Evolutionary conservation across 768 basidiomycete species (phyloP).

Genomic region (Nidularia pulvinata): DNA sequence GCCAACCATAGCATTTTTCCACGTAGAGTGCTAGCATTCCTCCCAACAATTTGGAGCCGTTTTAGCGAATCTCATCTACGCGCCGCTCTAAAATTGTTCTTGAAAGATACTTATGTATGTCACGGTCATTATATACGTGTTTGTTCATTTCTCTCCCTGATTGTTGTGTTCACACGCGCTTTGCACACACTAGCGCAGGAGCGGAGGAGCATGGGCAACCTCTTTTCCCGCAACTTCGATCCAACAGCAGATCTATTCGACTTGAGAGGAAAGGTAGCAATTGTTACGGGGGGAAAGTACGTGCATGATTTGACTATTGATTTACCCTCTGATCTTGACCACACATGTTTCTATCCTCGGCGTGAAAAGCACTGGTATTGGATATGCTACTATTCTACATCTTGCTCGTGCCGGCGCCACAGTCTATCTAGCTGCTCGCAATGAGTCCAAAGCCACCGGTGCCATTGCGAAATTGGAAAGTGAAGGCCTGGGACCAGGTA

Average conservation of each 20-base stretch:
- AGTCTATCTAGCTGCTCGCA: conserved; percentile 57
- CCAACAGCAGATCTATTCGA: conserved; percentile 1
- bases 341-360: background rate
- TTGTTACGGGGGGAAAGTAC: conserved; percentile 9
- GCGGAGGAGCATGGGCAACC: conserved; percentile 3
- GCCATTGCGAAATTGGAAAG: conserved; percentile 45
- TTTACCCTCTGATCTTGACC: background rate
- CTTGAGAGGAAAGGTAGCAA: conserved; percentile 1
- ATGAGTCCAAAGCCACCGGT: conserved; percentile 37
- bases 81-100: no score
- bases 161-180: no score
- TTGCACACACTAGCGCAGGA: background rate
- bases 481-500: conserved; percentile 38
- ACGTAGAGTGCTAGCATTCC: no score
- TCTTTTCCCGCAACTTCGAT: conserved; percentile 5
- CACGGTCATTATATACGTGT: no score
- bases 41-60: no score
- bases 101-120: no score
- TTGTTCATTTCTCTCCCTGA: no score
- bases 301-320: background rate
- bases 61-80: no score
- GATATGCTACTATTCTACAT: conserved; percentile 26
- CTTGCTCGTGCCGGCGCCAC: conserved; percentile 56
- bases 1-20: no score
- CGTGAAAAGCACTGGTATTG: conserved; percentile 17